A percentile compares a stretch with the other conserved stretches of the same genome.
Conservation (phyloP, 73 alveolate genomes). For the Paramecium tetraurelia region DNA sequence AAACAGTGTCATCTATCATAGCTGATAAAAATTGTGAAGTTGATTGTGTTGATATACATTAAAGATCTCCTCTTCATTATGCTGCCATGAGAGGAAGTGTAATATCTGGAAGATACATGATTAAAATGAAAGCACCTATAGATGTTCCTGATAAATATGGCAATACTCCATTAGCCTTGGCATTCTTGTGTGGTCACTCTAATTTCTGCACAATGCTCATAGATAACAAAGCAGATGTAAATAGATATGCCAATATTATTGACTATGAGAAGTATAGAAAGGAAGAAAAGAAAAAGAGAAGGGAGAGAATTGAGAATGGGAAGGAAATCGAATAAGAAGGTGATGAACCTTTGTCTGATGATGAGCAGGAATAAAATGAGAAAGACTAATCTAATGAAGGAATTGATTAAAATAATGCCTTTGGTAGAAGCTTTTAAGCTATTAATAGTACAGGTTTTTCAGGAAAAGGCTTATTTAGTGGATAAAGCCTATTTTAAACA, state of each 20-base stretch:
- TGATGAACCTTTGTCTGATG: conserved; percentile 51
- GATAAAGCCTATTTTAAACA: background rate
- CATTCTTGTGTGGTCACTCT: conserved; percentile 70
- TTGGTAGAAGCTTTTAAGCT: too few relatives aligned
- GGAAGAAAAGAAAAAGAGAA: conserved; percentile 51
- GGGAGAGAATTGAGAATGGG: conserved; percentile 39
- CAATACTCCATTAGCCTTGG: conserved; percentile 78
- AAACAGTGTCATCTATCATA: conserved; percentile 68
- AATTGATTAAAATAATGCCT: background rate
- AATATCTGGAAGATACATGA: conserved; percentile 69
- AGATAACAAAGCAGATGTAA: conserved; percentile 74
- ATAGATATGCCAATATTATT: conserved; percentile 59
- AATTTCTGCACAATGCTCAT: conserved; percentile 73
- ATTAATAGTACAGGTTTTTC: too few relatives aligned
- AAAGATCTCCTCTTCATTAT: conserved; percentile 81
- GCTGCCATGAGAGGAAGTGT: conserved; percentile 79
- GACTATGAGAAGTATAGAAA: conserved; percentile 1
- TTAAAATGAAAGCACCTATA: conserved; percentile 68
- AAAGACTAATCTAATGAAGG: background rate
- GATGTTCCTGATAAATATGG: conserved; percentile 78
- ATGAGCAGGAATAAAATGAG: conserved; percentile 31
- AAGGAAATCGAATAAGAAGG: conserved; percentile 65
- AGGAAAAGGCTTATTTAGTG: background rate
- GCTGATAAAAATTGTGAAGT: conserved; percentile 60
- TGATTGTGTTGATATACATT: conserved; percentile 68